Evolutionary conservation across 2,329 filamentous ascomycete genomes (phyloP).

Genomic region (Catunica adiposa): DNA sequence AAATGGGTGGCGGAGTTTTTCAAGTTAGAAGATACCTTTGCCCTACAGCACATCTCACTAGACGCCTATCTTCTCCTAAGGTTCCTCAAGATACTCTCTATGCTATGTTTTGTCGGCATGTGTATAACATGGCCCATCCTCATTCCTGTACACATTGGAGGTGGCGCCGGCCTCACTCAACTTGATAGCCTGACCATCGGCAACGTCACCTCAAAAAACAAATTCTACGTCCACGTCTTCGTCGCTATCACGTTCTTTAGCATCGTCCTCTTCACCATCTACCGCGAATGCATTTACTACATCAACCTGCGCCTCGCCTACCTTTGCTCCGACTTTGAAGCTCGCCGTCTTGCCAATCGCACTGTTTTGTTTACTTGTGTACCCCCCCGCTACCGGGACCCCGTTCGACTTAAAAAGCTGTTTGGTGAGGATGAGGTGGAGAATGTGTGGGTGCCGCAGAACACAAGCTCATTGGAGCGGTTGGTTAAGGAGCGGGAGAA

Average conservation of each 20-base stretch:
- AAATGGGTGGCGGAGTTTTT: constrained; percentile 48
- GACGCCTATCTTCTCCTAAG: constrained; percentile 81
- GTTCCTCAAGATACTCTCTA: constrained; percentile 59
- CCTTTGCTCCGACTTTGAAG: constrained; percentile 67
- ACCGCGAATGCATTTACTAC: constrained; percentile 80
- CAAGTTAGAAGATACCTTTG: constrained; percentile 54
- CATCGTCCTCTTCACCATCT: constrained; percentile 80
- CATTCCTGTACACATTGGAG: constrained; percentile 70
- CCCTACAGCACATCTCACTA: constrained; percentile 72
- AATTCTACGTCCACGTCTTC: constrained; percentile 65
- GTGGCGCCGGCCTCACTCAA: constrained; percentile 46
- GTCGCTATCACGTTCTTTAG: constrained; percentile 71
- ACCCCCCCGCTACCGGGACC: constrained; percentile 57
- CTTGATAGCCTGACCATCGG: constrained; percentile 35
- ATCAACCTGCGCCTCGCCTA: constrained; percentile 91
- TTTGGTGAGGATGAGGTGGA: constrained; percentile 60
- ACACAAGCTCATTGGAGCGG: constrained; percentile 58
- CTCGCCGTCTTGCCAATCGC: constrained; percentile 70
- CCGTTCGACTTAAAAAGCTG: constrained; percentile 54
- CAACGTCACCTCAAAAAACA: constrained; percentile 40
- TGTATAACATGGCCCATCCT: constrained; percentile 74
- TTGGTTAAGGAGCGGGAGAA: constrained; percentile 62
- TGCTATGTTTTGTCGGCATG: constrained; percentile 66
- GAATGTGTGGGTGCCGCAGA: constrained; percentile 68
- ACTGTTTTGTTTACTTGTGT: constrained; percentile 89